Evolutionary conservation across 495 filamentous ascomycete genomes (phyloP), one percentile per base, ranked within the genome.

Genomic region (Penicillium diatomitis): DNA sequence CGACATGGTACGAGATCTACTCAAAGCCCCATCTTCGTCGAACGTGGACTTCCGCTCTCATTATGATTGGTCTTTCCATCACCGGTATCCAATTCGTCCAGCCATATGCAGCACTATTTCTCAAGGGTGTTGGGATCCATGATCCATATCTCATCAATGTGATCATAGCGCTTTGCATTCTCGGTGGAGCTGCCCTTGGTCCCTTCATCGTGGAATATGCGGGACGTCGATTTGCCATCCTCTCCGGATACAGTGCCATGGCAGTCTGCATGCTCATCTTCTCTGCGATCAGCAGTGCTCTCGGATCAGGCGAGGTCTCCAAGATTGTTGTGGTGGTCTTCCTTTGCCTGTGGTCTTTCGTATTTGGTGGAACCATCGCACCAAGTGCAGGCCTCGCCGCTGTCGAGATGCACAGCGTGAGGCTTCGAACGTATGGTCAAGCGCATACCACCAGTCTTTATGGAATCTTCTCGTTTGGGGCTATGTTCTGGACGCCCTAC

Each of bases 381-480:
- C 53, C 62, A 0, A 54, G 52, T 47, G 53, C 53, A 2, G 33
- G 43, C 6, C 44, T 65, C 6, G 42, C 54, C 5, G 49, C 62
- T 1, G 60, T 61, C 0, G 62, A 65, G 38, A 62, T 65, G 57
- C 62, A 65, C 46, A 60, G 60, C 11, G 60, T 65, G 0, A 54
- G 54, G 30, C 53, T 65, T 34, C 62, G 62, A 12, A 65, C 62
- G n/a, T 65, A 59, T 9, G 62, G 62, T 2, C 60, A 64, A 38
- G 62, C 62, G 3, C 61, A 58, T 33, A 55, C 57, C 8, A 61
- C 58, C 2, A 41, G 59, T 5, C 36, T 59, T 7, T 64, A 57
- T 37, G 57, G 60, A 1, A 50, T 64, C 3, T 61, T 65, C 27
- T 54, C 54, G 1, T 65, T 65, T 35, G 60, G 41, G 10, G 62